Evolutionary conservation across 2,329 filamentous ascomycete genomes (phyloP).

Genomic region (Aphanoascus verrucosus): DNA sequence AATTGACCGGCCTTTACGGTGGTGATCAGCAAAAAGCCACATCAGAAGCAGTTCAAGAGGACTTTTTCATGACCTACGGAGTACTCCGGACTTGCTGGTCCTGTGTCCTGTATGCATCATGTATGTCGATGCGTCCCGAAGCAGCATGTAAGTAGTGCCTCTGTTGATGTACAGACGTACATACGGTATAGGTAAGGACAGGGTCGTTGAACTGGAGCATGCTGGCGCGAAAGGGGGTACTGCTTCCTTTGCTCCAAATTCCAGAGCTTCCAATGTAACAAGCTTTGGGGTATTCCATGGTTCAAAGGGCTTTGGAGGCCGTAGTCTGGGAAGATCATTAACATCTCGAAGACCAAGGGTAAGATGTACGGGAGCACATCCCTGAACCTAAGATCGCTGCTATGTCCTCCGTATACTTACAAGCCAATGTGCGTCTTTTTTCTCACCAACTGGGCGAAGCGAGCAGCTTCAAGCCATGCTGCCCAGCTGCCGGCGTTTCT

Average conservation of each 20-base stretch:
- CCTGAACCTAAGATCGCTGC: background rate
- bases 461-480: background rate
- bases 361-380: constrained; percentile 1
- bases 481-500: background rate
- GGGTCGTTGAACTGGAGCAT: no score
- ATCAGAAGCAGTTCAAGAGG: background rate
- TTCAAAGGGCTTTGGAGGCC: constrained; percentile 6
- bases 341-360: constrained; percentile 8
- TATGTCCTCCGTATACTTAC: background rate
- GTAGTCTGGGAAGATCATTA: constrained; percentile 10
- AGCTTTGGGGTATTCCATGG: constrained; percentile 7
- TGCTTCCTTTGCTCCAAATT: background rate
- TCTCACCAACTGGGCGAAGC: background rate
- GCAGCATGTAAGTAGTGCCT: no score
- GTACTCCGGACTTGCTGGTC: background rate
- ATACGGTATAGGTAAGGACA: no score
- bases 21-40: constrained; percentile 11
- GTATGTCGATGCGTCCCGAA: no score
- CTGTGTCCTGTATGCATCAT: no score
- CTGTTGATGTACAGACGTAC: no score
- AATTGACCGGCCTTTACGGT: constrained; percentile 1
- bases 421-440: background rate
- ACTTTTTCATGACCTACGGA: background rate
- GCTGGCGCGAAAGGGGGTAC: no score
- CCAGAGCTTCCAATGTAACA: background rate